phyloP scores from a whole-genome alignment of 1,284 basidiomycete genomes.

The Gymnopus androsaceus region DNA sequence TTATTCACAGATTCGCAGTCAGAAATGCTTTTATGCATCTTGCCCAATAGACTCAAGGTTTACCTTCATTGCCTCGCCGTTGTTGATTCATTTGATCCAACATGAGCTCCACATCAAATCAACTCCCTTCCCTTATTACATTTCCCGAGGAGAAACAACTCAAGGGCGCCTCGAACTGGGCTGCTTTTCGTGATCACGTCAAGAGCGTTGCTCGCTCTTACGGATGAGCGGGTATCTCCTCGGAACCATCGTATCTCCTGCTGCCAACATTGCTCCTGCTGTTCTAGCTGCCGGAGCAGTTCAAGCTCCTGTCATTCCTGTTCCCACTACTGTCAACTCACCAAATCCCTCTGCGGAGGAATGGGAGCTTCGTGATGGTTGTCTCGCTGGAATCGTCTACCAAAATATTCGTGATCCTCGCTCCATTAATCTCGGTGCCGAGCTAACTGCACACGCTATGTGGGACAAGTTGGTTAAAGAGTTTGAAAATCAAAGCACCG shows the following conservation, averaged over 20 bases:
- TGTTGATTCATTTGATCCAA: too few relatives aligned
- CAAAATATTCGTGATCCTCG: background rate
- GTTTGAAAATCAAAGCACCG: too few relatives aligned
- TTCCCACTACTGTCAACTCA: background rate
- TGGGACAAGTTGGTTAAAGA: too few relatives aligned
- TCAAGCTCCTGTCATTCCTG: background rate
- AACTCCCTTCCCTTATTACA: too few relatives aligned
- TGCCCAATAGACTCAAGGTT: too few relatives aligned
- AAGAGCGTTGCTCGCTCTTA: background rate
- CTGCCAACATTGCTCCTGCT: background rate
- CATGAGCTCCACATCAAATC: too few relatives aligned
- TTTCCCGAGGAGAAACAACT: too few relatives aligned
- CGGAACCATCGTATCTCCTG: background rate
- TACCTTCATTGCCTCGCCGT: too few relatives aligned
- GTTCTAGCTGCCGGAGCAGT: background rate
- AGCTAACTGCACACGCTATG: background rate
- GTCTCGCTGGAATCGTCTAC: background rate
- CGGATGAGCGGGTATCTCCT: background rate
- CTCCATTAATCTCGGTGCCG: background rate
- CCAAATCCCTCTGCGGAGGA: background rate
- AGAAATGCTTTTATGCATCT: too few relatives aligned
- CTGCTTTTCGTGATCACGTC: background rate
- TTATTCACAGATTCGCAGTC: too few relatives aligned
- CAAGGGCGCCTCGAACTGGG: too few relatives aligned
- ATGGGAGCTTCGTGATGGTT: background rate